Evolutionary conservation across 1,139 yeast species (phyloP), one percentile per base, ranked within the genome.

Genomic region (Debaryomyces fabryi): DNA sequence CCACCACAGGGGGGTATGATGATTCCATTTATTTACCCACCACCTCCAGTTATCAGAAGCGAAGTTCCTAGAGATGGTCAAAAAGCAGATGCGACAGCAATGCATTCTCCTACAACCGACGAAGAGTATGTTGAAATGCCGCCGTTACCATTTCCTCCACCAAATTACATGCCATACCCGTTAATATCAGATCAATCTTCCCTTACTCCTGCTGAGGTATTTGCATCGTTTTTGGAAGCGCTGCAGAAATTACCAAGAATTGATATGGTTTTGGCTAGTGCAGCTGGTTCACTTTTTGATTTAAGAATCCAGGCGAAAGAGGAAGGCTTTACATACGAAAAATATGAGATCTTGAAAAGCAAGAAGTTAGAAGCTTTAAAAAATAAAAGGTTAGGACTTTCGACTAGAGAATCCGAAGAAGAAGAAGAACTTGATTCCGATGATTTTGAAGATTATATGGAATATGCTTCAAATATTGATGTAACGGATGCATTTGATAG

Each of bases 231-330:
- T 46, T 51, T 74, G 27, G 73, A 71, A 30, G 81, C 80, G 5
- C 68, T 67, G 52, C 63, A 66, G 25, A 50, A 64, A 25, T 58
- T 74, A 30, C 80, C 80, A 1, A 58, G 79, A 34, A 65, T 68
- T 8, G 79, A 76, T 51, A 76, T 76, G 81, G 79, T 75, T 18
- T 64, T 74, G 18, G 81, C 81, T 7, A 73, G 79, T 57, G 81
- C 80, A 6, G 80, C 81, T 0, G 80, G 79, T 2, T 68, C 78
- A 18, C 65, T 76, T 39, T 65, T 63, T 52, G 80, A 75, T 45
- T 60, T 75, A 51, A 62, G 59, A 46, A 39, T 55, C 6, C 77
- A 71, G 50, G 78, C 79, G 0, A 45, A 45, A 6, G 58, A 64
- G 20, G 78, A 72, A 54, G 71, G 72, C 6, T 68, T 74, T 44